These are phyloP conservation scores for Chaetomium tenue DNA, from an alignment of 495 filamentous ascomycete species.

Conservation along the genomic window DNA sequence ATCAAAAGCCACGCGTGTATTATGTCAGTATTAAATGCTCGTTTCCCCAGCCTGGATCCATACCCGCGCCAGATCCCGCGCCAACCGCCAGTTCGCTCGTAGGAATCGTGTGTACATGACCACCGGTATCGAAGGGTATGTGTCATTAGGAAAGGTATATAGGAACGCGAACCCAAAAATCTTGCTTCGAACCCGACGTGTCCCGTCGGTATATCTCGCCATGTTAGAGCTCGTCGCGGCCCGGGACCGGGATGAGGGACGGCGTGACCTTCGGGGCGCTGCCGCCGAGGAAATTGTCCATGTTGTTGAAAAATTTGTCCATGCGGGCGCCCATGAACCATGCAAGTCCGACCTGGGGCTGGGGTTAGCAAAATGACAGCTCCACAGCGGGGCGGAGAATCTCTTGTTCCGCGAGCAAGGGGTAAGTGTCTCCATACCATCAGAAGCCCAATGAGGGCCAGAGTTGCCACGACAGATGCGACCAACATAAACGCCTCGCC, in stretches of 20 bases:
- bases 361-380: not conserved
- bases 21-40: slow-evolving; percentile 17
- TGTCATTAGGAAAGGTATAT: slow-evolving; percentile 24
- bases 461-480: slow-evolving; percentile 32
- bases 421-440: slow-evolving; percentile 42
- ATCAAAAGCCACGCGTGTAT: slow-evolving; percentile 11
- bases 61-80: slow-evolving; percentile 1
- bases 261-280: slow-evolving; percentile 24
- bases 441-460: slow-evolving; percentile 41
- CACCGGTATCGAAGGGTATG: slow-evolving; percentile 4
- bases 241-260: slow-evolving; percentile 21
- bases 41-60: slow-evolving; percentile 1
- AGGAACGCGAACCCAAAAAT: slow-evolving; percentile 14
- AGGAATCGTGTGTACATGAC: slow-evolving; percentile 19
- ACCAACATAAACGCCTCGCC: slow-evolving; percentile 41
- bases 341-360: slow-evolving; percentile 60
- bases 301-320: slow-evolving; percentile 46
- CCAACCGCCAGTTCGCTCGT: slow-evolving; percentile 14
- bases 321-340: slow-evolving; percentile 64
- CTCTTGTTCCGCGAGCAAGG: slow-evolving; percentile 4
- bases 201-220: not conserved
- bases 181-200: slow-evolving; percentile 6
- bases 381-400: slow-evolving; percentile 17
- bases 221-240: slow-evolving; percentile 47
- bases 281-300: slow-evolving; percentile 30